Conservation (phyloP, 148 eudicot species). For the Chenopodium suecicum region DNA sequence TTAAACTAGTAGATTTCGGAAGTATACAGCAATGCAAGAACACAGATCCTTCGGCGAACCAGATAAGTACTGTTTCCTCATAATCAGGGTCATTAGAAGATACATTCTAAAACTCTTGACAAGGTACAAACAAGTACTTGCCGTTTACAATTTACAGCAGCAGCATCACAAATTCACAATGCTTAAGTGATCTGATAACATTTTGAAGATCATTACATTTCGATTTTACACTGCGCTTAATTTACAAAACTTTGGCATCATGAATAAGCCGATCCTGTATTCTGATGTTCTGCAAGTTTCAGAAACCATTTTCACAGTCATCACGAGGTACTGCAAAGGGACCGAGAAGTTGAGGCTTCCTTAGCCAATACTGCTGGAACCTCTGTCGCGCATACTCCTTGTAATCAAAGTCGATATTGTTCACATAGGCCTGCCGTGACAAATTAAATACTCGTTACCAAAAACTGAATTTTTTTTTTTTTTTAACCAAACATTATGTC, state of each 20-base stretch:
- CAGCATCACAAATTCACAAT: background rate
- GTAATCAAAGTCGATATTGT: constrained; percentile 84
- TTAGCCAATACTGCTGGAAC: constrained; percentile 74
- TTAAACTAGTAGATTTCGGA: background rate
- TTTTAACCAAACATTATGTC: background rate
- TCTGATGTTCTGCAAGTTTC: background rate
- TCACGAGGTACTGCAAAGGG: constrained; percentile 25
- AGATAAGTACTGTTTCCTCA: background rate
- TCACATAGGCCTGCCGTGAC: constrained; percentile 58
- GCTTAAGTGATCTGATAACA: background rate
- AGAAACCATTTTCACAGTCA: constrained; percentile 23
- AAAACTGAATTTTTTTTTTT: background rate
- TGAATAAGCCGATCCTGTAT: background rate
- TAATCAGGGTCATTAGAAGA: background rate
- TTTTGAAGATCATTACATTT: background rate
- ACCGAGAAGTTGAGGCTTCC: constrained; percentile 44
- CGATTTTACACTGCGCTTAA: background rate
- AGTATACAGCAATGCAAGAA: background rate
- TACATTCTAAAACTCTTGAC: background rate
- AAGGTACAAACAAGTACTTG: constrained; percentile 7
- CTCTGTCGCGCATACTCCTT: constrained; percentile 89
- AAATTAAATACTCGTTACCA: background rate
- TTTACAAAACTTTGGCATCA: background rate
- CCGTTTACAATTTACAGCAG: background rate
- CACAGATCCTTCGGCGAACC: background rate